phyloP scores from a whole-genome alignment of 1,139 yeast species.

The Geotrichum siamense region DNA sequence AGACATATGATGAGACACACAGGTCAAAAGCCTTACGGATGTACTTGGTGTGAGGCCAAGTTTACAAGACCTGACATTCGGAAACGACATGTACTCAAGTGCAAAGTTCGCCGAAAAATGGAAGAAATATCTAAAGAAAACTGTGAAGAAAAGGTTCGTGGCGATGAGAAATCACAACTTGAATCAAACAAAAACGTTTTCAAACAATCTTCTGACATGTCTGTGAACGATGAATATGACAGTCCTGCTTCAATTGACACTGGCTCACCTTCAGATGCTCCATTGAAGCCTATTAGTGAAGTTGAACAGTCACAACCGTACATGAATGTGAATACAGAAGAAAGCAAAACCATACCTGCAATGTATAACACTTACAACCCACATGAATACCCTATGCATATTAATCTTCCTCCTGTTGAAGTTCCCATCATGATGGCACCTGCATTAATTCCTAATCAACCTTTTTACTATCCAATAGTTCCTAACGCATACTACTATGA shows the following conservation, averaged over 20 bases:
- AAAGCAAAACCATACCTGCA: neutral
- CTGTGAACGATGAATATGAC: neutral
- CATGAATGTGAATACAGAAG: neutral
- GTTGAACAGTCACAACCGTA: neutral
- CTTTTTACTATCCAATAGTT: neutral
- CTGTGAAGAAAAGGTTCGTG: neutral
- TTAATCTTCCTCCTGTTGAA: neutral
- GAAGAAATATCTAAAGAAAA: conserved; percentile 10
- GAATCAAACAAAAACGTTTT: neutral
- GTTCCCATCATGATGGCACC: neutral
- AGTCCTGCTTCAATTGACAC: neutral
- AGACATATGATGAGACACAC: conserved; percentile 32
- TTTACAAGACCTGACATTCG: conserved; percentile 30
- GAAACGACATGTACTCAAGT: conserved; percentile 26
- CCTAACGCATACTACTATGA: neutral
- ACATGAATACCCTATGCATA: neutral
- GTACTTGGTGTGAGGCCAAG: conserved; percentile 25
- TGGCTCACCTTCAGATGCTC: neutral
- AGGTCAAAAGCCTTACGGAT: conserved; percentile 29
- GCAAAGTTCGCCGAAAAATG: conserved; percentile 18
- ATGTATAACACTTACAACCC: neutral
- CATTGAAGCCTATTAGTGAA: neutral
- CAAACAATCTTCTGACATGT: neutral
- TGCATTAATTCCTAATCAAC: neutral
- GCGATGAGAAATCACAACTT: neutral